Evolutionary conservation across 148 eudicot genomes (phyloP), one percentile per base, ranked within the genome.

Genomic region (Dysphania ambrosioides): DNA sequence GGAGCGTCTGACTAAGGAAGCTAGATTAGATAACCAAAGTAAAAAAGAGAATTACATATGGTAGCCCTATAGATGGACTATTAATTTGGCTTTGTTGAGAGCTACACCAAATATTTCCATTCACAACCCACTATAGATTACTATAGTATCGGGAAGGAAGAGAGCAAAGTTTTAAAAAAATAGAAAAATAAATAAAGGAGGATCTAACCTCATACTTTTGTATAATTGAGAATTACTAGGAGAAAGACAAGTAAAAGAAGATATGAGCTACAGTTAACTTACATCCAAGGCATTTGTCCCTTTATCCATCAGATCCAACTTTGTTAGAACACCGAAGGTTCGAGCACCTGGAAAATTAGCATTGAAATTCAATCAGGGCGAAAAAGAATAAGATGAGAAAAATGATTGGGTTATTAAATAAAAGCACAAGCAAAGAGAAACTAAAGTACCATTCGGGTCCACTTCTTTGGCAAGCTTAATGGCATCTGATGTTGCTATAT

Each of bases 401-500:
- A 4, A 41, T 10, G 23, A 51, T 8, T 36, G 27, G 68, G 44
- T 31, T 30, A 40, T 27, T 4, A 2, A 21, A 30, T 7, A 2
- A 29, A 31, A 55, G 34, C 41, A 58, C 53, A 18, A 57, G 41
- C 10, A 5, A 36, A 40, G 0, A 38, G 27, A 21, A n/a, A 5
- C 61, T 49, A 32, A 64, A 34, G 11, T 68, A 90, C 97, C 97
- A 68, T 86, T 32, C 2, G 96, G 96, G 68, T 93, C 97, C 34
- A 93, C 97, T 81, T 93, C 92, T 77, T 88, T 85, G 44, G 96
- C 85, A 80, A 93, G 88, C 77, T 88, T 90, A 70, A 93, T 93
- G 51, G 97, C 97, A 79, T 93, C 97, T 73, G 97, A 90, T 56
- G 97, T 93, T 15, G 97, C 97, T 36, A 93, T 72, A 79, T 93